These are phyloP conservation scores for Periconia digitata DNA, from an alignment of 2,329 filamentous ascomycete species.

Conservation along the genomic window DNA sequence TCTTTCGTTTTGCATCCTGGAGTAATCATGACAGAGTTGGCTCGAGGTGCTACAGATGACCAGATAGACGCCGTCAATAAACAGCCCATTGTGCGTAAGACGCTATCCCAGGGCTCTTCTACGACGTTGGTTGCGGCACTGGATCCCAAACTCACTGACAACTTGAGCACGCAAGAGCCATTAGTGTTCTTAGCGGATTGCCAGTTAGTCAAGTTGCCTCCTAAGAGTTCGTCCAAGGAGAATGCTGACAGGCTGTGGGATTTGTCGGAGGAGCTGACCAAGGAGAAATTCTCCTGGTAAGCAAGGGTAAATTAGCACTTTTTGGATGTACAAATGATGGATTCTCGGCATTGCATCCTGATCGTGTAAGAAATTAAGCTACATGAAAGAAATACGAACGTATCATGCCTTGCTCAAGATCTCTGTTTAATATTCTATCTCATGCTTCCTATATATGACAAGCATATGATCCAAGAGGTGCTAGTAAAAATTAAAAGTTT, in stretches of 20 bases:
- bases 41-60: background rate
- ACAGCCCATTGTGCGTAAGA: background rate
- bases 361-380: too few species aligned
- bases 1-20: background rate
- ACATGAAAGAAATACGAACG: too few species aligned
- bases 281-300: conserved; percentile 6
- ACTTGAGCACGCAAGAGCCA: conserved; percentile 1
- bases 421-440: too few species aligned
- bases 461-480: too few species aligned
- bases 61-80: background rate
- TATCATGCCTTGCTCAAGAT: too few species aligned
- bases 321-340: background rate
- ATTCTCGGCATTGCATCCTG: too few species aligned
- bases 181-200: conserved; percentile 1
- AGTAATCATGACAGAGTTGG: background rate
- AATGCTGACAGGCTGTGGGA: conserved; percentile 12
- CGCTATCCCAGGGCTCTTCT: background rate
- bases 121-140: background rate
- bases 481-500: too few species aligned
- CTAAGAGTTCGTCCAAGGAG: conserved; percentile 2
- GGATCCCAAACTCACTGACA: conserved; percentile 6
- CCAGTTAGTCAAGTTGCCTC: background rate
- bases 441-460: too few species aligned
- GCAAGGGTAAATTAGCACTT: background rate
- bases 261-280: conserved; percentile 11